Percentiles rank a stretch among this genome's conserved stretches.
Evolutionary conservation across 768 basidiomycete genomes (phyloP).

Genomic region (Stropharia rugosoannulata): DNA sequence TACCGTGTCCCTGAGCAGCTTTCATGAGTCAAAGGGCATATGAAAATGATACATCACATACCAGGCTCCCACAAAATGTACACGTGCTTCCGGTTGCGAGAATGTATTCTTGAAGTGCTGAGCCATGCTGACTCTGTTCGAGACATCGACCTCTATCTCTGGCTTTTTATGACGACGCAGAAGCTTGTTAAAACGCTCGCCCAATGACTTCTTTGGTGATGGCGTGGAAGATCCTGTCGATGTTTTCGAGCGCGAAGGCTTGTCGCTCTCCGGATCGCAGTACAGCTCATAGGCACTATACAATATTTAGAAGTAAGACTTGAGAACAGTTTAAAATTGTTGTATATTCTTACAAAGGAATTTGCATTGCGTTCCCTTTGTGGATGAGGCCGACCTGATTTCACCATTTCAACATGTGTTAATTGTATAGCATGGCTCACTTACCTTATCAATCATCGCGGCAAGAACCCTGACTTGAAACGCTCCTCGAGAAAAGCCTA

Average conservation of each 20-base stretch:
- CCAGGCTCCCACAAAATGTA: slow-evolving; percentile 48
- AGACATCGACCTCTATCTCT: too few species aligned
- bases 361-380: slow-evolving; percentile 35
- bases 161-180: too few species aligned
- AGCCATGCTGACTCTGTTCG: not conserved
- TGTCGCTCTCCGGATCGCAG: not conserved
- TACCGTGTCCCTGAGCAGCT: slow-evolving; percentile 43
- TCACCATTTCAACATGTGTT: too few species aligned
- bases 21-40: not conserved
- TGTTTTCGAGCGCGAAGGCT: not conserved
- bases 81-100: slow-evolving; percentile 25
- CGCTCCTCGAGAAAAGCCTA: slow-evolving; percentile 34
- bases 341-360: slow-evolving; percentile 28
- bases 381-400: slow-evolving; percentile 27
- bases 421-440: too few species aligned
- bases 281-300: slow-evolving; percentile 3
- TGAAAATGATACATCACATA: slow-evolving; percentile 11
- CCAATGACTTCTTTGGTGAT: too few species aligned
- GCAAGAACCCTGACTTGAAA: slow-evolving; percentile 25
- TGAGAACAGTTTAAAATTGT: too few species aligned
- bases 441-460: not conserved
- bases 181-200: too few species aligned
- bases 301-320: too few species aligned
- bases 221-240: not conserved
- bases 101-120: slow-evolving; percentile 14